Evolutionary conservation across 768 basidiomycete species (phyloP).

Genomic region (Neoboletus subvelutipes): DNA sequence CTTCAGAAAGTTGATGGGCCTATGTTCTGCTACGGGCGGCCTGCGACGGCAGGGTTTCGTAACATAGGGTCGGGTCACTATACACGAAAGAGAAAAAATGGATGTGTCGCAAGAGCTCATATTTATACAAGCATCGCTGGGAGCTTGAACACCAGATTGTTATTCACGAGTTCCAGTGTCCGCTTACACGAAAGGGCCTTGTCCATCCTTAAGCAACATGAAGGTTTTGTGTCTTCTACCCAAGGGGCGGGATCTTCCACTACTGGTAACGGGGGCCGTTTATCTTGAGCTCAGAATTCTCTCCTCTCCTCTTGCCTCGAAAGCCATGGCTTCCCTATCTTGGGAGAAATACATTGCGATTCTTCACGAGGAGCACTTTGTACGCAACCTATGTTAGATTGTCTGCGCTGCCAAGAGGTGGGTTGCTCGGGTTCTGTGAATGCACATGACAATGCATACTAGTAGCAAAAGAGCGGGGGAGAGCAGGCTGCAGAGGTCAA

Average conservation of each 20-base stretch:
- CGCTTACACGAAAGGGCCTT: constrained; percentile 10
- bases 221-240: constrained; percentile 30
- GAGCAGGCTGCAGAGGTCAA: too few relatives aligned
- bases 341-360: background rate
- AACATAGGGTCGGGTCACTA: background rate
- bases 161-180: background rate
- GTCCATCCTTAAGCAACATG: constrained; percentile 29
- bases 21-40: background rate
- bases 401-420: background rate
- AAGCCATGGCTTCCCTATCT: background rate
- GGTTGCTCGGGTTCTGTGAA: background rate
- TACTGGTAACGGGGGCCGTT: background rate
- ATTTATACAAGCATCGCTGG: background rate
- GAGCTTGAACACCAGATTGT: background rate
- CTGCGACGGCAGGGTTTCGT: background rate
- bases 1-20: too few relatives aligned
- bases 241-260: constrained; percentile 26
- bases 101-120: background rate
- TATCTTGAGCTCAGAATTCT: background rate
- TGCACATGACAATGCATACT: background rate
- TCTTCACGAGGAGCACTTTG: constrained; percentile 13
- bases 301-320: constrained; percentile 2
- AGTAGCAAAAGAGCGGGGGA: background rate
- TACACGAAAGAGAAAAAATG: background rate
- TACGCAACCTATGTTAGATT: constrained; percentile 13